Evolutionary conservation across 2,329 filamentous ascomycete genomes (phyloP), one percentile per base, ranked within the genome.

Genomic region (Nigrospora oryzae): DNA sequence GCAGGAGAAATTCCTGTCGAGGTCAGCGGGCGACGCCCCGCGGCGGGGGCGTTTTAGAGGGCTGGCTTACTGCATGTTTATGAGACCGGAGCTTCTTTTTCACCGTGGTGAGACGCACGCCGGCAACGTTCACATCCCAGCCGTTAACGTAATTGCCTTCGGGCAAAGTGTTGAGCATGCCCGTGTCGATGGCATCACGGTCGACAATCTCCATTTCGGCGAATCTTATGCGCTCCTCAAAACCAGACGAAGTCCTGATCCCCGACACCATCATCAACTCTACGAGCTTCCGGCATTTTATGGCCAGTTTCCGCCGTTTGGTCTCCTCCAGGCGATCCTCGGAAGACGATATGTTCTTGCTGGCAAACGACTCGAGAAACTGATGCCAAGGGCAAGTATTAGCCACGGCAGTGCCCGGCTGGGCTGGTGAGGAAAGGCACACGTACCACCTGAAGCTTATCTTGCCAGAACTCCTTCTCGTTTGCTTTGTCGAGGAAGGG

Each of bases 191-290:
- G 37, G 93, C 90, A 44, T 89, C 86, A 51, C 89, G 81, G 59
- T 98, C 93, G 28, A 98, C 89, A 19, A 97, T 89, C 60, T 98
- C 93, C 67, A 98, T 85, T 66, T 98, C 93, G 2, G 89, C 89
- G 62, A 98, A 98, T 42, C 89, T 81, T 59, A 98, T 96, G 46
- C 93, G 81, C 70, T 98, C 93, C 66, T 98, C 93, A 62, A 97
- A 98, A 2, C 93, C 93, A 5, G 90, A 96, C 4, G 93, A 89
- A 1, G 93, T 98, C 32, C 87, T 88, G 46, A 98, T 85, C 34
- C 93, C 93, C 8, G 91, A 97, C 10, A 98, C 93, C 89, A 98
- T 96, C 93, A 98, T 98, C 49, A 98, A 74, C 72, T 98, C 93
- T 11, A 98, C 88, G 46, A 98, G 71, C 70, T 98, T 98, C 63